Base-by-base conservation (phyloP, 1,139 yeast genomes). In the Saccharomyces hybrid region DNA sequence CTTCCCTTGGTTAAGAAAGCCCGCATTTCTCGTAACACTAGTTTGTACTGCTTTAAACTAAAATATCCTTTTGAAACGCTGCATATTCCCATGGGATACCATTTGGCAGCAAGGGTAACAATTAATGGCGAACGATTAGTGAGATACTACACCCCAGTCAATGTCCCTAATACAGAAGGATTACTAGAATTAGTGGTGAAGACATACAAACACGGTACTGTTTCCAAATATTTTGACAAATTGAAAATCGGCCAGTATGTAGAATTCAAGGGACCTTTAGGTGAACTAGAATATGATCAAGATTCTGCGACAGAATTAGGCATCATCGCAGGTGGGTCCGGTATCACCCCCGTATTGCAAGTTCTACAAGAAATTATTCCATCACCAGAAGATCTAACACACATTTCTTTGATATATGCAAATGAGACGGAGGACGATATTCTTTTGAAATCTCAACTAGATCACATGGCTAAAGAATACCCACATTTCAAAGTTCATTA, bases 251-350 rank as follows among this genome's bases (percentile, higher is more conserved):
- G 90, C 50, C 83, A 82, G 67, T 76, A 79, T 23, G 87, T 84
- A 42, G 80, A 80, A 60, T 86, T 86, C 63, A 79, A 84, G 69
- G 95, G 95, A 3, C 90, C 93, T 27, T 86, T 86, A 53, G 95
- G 95, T 13, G 77, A 84, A 66, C 80, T 86, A 69, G 72, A 78
- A 55, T 86, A 86, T 68, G 67, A 70, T 32, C 69, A 82, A 27
- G 84, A 84, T 65, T 78, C 81, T 75, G 83, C 82, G 47, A 78
- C 78, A 57, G 79, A 81, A 56, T 76, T 86, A 58, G 84, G 83
- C 11, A 77, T 86, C 73, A 76, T 86, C 61, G 91, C 91, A n/a
- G 93, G 91, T 61, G 93, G 93, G 14, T 81, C 90, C 0, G 93
- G 93, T 54, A 84, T 86, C 56, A 86, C 95, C 13, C 93, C 95